Evolutionary conservation across 345 rosid genomes (phyloP).

Genomic region (Linum usitatissimum): DNA sequence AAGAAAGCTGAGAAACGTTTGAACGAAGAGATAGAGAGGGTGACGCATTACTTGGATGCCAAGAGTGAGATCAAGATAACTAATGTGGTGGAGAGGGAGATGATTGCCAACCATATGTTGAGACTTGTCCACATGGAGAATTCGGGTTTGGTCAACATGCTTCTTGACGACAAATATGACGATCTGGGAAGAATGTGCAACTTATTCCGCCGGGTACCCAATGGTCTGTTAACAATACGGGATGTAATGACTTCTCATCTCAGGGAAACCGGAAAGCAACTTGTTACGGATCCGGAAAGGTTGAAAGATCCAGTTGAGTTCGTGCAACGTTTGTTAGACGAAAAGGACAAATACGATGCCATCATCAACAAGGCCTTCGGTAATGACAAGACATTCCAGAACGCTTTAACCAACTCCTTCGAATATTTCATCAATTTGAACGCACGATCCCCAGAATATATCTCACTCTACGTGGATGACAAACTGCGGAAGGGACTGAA

Average conservation of each 20-base stretch:
- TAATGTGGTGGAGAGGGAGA: conserved; percentile 92
- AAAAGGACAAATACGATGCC: conserved; percentile 74
- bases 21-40: conserved; percentile 94
- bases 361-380: conserved; percentile 60
- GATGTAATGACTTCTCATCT: conserved; percentile 91
- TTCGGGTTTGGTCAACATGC: conserved; percentile 92
- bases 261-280: conserved; percentile 85
- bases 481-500: conserved; percentile 85
- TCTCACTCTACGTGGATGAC: conserved; percentile 90
- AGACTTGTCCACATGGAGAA: conserved; percentile 97
- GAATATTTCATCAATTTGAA: conserved; percentile 90
- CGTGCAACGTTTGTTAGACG: conserved; percentile 89
- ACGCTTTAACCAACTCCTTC: conserved; percentile 84
- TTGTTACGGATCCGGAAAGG: conserved; percentile 87
- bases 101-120: conserved; percentile 96
- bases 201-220: conserved; percentile 71
- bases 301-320: conserved; percentile 91
- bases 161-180: conserved; percentile 78
- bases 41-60: conserved; percentile 75
- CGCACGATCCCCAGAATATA: conserved; percentile 88
- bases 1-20: conserved; percentile 90
- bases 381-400: conserved; percentile 91
- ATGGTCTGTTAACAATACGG: conserved; percentile 62
- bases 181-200: conserved; percentile 89
- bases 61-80: conserved; percentile 89